Base-by-base conservation (phyloP, 352 stramenopile species). In the Halophytophthora polymorphica region DNA sequence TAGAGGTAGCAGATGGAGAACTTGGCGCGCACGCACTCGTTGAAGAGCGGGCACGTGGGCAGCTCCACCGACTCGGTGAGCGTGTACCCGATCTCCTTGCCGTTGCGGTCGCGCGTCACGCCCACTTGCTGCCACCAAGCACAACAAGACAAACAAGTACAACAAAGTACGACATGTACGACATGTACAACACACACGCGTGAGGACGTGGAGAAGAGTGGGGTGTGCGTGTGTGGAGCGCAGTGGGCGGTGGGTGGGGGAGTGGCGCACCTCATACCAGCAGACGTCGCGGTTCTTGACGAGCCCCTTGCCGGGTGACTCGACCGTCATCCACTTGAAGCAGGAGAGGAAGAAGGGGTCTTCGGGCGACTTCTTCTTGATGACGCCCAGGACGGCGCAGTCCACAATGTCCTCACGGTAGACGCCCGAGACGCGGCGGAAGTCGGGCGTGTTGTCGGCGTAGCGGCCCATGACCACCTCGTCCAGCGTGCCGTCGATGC, bases 241-340 rank as follows among this genome's bases (percentile, higher is more conserved):
- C 5, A 39, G 33, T 14, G 1, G 17, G 17, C 18, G 28, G n/a
- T n/a, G 38, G 19, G 28, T 19, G 6, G 36, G 4, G 2, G 14
- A 35, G 3, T 21, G 2, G 38, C 51, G 21, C 29, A 58, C 51
- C 51, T 90, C 77, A 53, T 87, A 90, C 71, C 74, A 90, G 61
- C 80, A 90, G 17, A 86, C 74, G 52, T 90, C 80, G 44, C 80
- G 73, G 54, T 88, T 87, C 66, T 88, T 87, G 15, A 90, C 74
- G 41, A 90, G 50, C 4, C 80, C 74, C 38, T 88, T 87, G 33
- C 77, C 75, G 0, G 75, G 80, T 1, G 70, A 86, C 47, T 79
- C 64, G 45, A 88, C 77, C 6, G 75, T 88, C 75, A 87, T 88
- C 80, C 80, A 90, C 63, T 90, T 90, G 67, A 90, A 89, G 31